These are phyloP conservation scores for Geosmithia putterillii DNA, from an alignment of 2,329 filamentous ascomycete genomes.

Conservation along the genomic window DNA sequence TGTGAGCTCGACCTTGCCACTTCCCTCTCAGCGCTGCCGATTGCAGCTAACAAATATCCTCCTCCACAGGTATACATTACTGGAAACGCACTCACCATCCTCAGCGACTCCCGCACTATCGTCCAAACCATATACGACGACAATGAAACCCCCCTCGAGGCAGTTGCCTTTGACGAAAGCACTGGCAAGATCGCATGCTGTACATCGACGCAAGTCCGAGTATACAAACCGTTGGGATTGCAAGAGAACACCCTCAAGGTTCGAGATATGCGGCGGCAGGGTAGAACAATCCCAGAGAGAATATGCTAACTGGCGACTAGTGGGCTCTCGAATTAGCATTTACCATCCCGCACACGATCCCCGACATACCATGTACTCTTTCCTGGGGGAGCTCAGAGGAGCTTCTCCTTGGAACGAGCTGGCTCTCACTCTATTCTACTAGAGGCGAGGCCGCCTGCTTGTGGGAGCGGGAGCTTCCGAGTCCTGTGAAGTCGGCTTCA, in stretches of 20 bases:
- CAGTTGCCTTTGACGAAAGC: conserved; percentile 68
- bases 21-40: background rate
- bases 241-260: conserved; percentile 66
- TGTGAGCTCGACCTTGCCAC: conserved; percentile 31
- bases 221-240: conserved; percentile 66
- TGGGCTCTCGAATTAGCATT: conserved; percentile 55
- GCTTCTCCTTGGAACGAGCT: conserved; percentile 62
- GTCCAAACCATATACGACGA: conserved; percentile 89
- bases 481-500: conserved; percentile 57
- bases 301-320: conserved; percentile 20
- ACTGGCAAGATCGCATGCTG: conserved; percentile 78
- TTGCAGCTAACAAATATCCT: conserved; percentile 4
- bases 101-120: conserved; percentile 60
- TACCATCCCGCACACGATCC: conserved; percentile 19
- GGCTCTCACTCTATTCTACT: conserved; percentile 56
- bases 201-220: conserved; percentile 51
- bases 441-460: conserved; percentile 37
- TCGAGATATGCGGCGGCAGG: conserved; percentile 9
- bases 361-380: conserved; percentile 33
- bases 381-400: conserved; percentile 87
- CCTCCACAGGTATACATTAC: conserved; percentile 66
- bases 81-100: conserved; percentile 75
- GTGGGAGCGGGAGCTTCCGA: conserved; percentile 69
- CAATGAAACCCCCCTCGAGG: conserved; percentile 54
- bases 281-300: background rate